Base-by-base conservation (phyloP, 2,329 filamentous ascomycete species). In the Nemania serpens region DNA sequence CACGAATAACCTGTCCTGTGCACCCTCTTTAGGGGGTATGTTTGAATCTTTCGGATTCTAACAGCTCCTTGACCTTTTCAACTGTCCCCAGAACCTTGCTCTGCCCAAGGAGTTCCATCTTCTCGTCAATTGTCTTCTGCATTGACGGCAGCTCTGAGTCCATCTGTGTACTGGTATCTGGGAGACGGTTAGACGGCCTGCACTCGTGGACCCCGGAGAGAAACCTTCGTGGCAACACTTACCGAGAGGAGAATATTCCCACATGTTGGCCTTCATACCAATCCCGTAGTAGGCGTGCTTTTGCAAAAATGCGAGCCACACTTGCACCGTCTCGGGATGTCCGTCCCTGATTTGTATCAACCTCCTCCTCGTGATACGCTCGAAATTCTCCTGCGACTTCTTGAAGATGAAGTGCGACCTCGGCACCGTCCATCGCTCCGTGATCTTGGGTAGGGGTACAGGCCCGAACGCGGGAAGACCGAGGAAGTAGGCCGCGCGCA, bases 181-280 rank as follows among this genome's bases (percentile, higher is more conserved):
- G 43, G 41, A 51, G 46, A 71, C 56, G 13, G 50, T 64, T 59
- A 64, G 63, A 18, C 15, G 7, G 9, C 36, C 25, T 18, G 9
- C 15, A 12, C 2, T 17, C 17, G 3, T 39, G 20, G 13, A 20
- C n/a, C 12, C 18, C 5, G 41, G 4, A 34, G n/a, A 5, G 10
- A 7, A 46, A 20, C 7, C 12, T 18, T 25, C 2, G 6, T 51
- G 46, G 29, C 57, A 61, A 48, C 48, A 74, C 77, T 64, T 83
- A 90, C 90, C 88, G 61, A 93, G 74, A 59, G 84, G 84, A 71
- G 90, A 87, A 76, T 91, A 93, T 73, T 97, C 91, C 88, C 91
- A 99, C 51, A 98, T 85, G 75, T 99, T 97, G 55, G 95, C 95
- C 83, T 99, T 99, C 93, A 99, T 96, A 70, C 95, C 95, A 42